Conservation (phyloP, 768 basidiomycete genomes). For the Pleurotus giganteus region DNA sequence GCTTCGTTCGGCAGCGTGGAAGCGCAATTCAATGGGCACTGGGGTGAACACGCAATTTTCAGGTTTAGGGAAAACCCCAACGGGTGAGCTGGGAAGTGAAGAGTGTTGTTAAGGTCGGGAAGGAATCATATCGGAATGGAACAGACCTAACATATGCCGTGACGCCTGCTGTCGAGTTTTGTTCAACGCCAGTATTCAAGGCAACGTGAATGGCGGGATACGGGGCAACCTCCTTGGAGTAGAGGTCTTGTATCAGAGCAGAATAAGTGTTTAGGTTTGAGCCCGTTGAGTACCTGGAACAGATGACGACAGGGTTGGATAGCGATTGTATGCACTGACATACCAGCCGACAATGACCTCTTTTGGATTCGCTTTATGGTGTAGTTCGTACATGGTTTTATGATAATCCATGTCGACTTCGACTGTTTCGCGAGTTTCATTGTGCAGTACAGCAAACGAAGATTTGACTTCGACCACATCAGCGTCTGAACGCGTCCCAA, state of each 20-base stretch:
- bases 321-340: conserved; percentile 23
- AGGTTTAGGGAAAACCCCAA: conserved; percentile 85
- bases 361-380: conserved; percentile 79
- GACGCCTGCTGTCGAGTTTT: conserved; percentile 64
- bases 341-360: conserved; percentile 96
- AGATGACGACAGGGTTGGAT: background rate
- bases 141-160: conserved; percentile 84
- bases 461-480: conserved; percentile 73
- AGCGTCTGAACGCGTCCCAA: conserved; percentile 72
- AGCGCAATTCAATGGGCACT: conserved; percentile 82
- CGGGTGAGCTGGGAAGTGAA: conserved; percentile 61
- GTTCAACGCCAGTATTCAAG: conserved; percentile 80
- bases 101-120: conserved; percentile 12
- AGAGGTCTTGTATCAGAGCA: conserved; percentile 97
- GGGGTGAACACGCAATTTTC: conserved; percentile 96
- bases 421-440: conserved; percentile 88
- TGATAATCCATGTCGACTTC: conserved; percentile 98
- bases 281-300: conserved; percentile 85
- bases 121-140: background rate
- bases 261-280: conserved; percentile 91
- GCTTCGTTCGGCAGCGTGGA: conserved; percentile 80
- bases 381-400: conserved; percentile 87
- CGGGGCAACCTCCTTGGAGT: conserved; percentile 86
- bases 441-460: conserved; percentile 90
- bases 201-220: conserved; percentile 90